phyloP scores from a whole-genome alignment of 495 filamentous ascomycete species.

The Cercophora samala region DNA sequence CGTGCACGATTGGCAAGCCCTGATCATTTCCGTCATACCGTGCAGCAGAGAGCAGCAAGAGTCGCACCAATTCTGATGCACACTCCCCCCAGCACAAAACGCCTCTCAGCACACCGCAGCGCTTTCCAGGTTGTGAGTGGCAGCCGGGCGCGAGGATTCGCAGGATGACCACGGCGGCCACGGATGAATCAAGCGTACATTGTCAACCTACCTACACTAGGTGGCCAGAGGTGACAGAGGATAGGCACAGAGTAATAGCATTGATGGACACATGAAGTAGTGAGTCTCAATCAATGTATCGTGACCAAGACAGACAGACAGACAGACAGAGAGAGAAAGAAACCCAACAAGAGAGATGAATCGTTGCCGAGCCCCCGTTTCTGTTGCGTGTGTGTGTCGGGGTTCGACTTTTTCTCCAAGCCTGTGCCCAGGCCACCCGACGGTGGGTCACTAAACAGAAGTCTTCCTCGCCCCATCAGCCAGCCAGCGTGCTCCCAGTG shows the following conservation, averaged over 20 bases:
- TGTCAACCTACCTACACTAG: too few relatives aligned
- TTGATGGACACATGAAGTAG: too few relatives aligned
- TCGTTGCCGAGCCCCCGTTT: too few relatives aligned
- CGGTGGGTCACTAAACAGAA: slow-evolving; percentile 1
- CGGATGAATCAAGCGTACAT: neutral
- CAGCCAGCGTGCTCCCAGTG: slow-evolving; percentile 12
- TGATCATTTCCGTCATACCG: slow-evolving; percentile 34
- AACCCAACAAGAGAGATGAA: too few relatives aligned
- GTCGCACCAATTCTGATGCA: slow-evolving; percentile 25
- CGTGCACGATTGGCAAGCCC: slow-evolving; percentile 21
- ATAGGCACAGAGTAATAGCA: too few relatives aligned
- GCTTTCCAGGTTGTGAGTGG: neutral
- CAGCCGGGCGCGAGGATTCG: slow-evolving; percentile 6
- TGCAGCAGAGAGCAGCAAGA: neutral
- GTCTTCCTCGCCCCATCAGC: slow-evolving; percentile 21
- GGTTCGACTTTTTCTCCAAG: neutral
- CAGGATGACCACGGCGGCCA: neutral
- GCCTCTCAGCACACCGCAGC: slow-evolving; percentile 8
- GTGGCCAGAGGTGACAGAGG: too few relatives aligned
- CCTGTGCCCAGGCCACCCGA: slow-evolving; percentile 12
- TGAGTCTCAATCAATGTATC: too few relatives aligned
- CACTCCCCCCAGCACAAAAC: neutral
- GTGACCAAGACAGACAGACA: too few relatives aligned
- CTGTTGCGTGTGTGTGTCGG: neutral
- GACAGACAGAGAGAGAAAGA: too few relatives aligned